Percentiles rank a stretch among this genome's conserved stretches.
These are phyloP conservation scores for Fonsecaea pedrosoi DNA, from an alignment of 2,329 filamentous ascomycete species.

Conservation along the genomic window DNA sequence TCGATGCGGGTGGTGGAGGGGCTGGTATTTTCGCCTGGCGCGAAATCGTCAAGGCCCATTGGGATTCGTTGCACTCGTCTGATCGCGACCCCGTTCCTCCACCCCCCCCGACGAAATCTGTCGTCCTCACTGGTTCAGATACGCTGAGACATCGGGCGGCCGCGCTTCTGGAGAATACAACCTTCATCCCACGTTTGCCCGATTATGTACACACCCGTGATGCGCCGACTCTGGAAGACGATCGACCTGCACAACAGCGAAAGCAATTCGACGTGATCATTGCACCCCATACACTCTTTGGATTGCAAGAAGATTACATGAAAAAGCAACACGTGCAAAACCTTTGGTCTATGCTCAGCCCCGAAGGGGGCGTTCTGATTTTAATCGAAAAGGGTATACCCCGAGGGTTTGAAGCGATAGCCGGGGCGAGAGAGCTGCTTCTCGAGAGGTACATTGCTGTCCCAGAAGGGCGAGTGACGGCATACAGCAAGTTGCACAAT, in stretches of 20 bases:
- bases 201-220: conserved; percentile 75
- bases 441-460: conserved; percentile 73
- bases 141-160: conserved; percentile 77
- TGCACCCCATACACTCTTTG: conserved; percentile 81
- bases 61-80: conserved; percentile 66
- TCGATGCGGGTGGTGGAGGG: conserved; percentile 68
- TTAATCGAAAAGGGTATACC: conserved; percentile 90
- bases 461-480: conserved; percentile 48
- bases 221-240: conserved; percentile 64
- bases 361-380: conserved; percentile 83
- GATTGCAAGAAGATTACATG: conserved; percentile 74
- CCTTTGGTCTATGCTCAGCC: conserved; percentile 84
- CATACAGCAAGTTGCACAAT: conserved; percentile 41
- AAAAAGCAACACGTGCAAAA: conserved; percentile 83
- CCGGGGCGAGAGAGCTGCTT: conserved; percentile 79
- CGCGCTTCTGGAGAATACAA: conserved; percentile 81
- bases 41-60: conserved; percentile 80
- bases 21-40: conserved; percentile 68
- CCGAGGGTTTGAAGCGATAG: conserved; percentile 89
- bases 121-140: conserved; percentile 79
- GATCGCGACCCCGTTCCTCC: conserved; percentile 51
- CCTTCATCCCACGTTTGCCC: conserved; percentile 88
- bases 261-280: conserved; percentile 92
- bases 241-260: conserved; percentile 59
- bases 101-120: conserved; percentile 72